These are phyloP conservation scores for Tetracladium setigerum DNA, from an alignment of 495 filamentous ascomycete genomes.

Conservation along the genomic window DNA sequence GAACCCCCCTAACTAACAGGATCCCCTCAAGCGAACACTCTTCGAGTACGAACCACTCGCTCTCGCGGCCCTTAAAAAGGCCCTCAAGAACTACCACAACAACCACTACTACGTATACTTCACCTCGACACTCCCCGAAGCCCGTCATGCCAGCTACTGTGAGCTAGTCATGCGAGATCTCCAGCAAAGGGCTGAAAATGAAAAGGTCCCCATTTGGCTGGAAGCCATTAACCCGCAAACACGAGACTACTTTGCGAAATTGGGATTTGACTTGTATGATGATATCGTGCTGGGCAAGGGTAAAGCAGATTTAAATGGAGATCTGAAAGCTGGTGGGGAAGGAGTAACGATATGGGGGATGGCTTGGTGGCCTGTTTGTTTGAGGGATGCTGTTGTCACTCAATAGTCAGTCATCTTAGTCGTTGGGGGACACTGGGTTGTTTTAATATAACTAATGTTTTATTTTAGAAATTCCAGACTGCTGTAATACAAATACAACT, in stretches of 20 bases:
- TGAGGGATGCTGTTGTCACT: too few relatives aligned
- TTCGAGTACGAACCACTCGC: background rate
- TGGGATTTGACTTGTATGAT: constrained; percentile 7
- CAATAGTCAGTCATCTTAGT: too few relatives aligned
- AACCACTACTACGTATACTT: constrained; percentile 14
- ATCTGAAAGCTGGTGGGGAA: background rate
- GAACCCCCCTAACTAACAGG: too few relatives aligned
- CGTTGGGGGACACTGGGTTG: too few relatives aligned
- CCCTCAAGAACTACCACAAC: background rate
- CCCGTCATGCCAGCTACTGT: constrained; percentile 1
- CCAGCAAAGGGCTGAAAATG: constrained; percentile 3
- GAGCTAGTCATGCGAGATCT: background rate
- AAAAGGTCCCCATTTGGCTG: constrained; percentile 14
- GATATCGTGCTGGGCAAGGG: constrained; percentile 11
- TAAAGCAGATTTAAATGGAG: constrained; percentile 5
- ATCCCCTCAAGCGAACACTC: background rate
- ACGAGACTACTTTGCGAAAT: constrained; percentile 1
- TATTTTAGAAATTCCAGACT: too few relatives aligned
- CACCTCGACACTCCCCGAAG: background rate
- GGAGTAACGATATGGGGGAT: constrained; percentile 13
- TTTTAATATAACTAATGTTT: too few relatives aligned
- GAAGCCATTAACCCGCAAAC: constrained; percentile 6
- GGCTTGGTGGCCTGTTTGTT: constrained; percentile 11
- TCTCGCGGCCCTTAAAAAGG: background rate
- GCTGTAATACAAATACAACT: too few relatives aligned